Conservation (phyloP, 1,139 yeast genomes). For the Saccharomycopsis hybrid region DNA sequence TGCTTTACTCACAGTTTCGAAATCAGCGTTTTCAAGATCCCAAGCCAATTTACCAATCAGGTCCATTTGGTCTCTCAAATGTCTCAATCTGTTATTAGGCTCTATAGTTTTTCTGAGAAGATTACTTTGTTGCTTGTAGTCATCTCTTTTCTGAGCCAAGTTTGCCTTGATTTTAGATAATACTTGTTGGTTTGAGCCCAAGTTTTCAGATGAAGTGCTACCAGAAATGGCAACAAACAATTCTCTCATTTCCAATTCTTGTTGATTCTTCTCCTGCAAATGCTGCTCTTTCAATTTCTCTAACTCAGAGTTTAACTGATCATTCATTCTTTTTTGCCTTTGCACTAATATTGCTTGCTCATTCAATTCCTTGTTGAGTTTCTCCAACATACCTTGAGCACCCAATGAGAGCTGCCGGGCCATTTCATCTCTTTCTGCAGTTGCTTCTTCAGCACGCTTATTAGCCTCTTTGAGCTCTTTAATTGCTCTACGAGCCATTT, state of each 20-base stretch:
- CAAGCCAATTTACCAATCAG: conserved; percentile 79
- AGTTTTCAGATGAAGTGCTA: conserved; percentile 11
- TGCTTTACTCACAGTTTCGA: conserved; percentile 37
- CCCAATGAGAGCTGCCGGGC: conserved; percentile 71
- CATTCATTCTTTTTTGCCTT: conserved; percentile 63
- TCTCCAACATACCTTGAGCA: conserved; percentile 77
- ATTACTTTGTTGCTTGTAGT: conserved; percentile 49
- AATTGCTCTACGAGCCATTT: conserved; percentile 75
- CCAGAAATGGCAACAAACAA: conserved; percentile 51
- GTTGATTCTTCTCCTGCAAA: conserved; percentile 73
- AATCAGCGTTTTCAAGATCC: conserved; percentile 80
- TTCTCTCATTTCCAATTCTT: conserved; percentile 84
- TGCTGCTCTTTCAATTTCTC: conserved; percentile 67
- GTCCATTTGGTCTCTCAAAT: conserved; percentile 79
- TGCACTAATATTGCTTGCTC: conserved; percentile 67
- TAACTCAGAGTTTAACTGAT: conserved; percentile 57
- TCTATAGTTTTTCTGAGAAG: conserved; percentile 54
- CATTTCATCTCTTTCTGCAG: conserved; percentile 79
- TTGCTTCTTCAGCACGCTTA: conserved; percentile 69
- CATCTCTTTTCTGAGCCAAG: conserved; percentile 56
- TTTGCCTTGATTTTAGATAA: conserved; percentile 50
- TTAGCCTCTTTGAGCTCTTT: conserved; percentile 64
- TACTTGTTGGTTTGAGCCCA: conserved; percentile 33
- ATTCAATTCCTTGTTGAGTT: conserved; percentile 57
- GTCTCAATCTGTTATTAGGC: conserved; percentile 71